phyloP scores from a whole-genome alignment of 1,284 basidiomycete genomes.

The Ganoderma leucocontextum region DNA sequence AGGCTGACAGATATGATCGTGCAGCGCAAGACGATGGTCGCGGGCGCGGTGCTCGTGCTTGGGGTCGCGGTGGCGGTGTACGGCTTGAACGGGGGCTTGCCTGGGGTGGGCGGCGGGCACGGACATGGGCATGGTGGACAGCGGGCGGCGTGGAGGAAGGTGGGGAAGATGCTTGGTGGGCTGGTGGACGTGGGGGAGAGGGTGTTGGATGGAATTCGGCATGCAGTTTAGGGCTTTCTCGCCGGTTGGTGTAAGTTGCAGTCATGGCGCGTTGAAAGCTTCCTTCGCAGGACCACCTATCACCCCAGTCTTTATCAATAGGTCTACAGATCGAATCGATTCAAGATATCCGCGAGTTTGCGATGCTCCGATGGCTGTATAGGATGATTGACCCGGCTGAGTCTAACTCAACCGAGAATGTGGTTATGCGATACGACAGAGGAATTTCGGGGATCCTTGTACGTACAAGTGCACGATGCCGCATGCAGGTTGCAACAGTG shows the following conservation, averaged over 20 bases:
- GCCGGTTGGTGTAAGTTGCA: neutral
- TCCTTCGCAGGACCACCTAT: too few relatives aligned
- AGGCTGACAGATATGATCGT: slow-evolving; percentile 41
- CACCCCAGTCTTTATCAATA: too few relatives aligned
- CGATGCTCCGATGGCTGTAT: too few relatives aligned
- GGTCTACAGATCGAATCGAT: too few relatives aligned
- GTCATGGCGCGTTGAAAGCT: too few relatives aligned
- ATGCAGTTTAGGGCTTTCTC: neutral
- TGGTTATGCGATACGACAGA: too few relatives aligned
- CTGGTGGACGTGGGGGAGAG: slow-evolving; percentile 48
- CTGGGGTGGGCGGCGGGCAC: slow-evolving; percentile 29
- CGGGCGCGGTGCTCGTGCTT: slow-evolving; percentile 69
- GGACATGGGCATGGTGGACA: slow-evolving; percentile 30
- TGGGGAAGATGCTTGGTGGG: slow-evolving; percentile 42
- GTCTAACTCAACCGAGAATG: too few relatives aligned
- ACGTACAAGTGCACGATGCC: too few relatives aligned
- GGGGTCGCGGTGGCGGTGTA: slow-evolving; percentile 74
- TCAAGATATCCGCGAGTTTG: too few relatives aligned
- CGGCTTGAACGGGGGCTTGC: slow-evolving; percentile 45
- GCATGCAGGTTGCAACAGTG: too few relatives aligned
- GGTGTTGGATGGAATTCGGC: slow-evolving; percentile 28
- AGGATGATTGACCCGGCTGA: too few relatives aligned
- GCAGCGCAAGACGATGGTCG: slow-evolving; percentile 59
- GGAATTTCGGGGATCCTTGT: too few relatives aligned
- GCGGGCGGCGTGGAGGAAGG: slow-evolving; percentile 43